A percentile compares a stretch with the other conserved stretches of the same genome.
Conservation (phyloP, 108 stramenopile species). For the Fragilariopsis cylindrus region DNA sequence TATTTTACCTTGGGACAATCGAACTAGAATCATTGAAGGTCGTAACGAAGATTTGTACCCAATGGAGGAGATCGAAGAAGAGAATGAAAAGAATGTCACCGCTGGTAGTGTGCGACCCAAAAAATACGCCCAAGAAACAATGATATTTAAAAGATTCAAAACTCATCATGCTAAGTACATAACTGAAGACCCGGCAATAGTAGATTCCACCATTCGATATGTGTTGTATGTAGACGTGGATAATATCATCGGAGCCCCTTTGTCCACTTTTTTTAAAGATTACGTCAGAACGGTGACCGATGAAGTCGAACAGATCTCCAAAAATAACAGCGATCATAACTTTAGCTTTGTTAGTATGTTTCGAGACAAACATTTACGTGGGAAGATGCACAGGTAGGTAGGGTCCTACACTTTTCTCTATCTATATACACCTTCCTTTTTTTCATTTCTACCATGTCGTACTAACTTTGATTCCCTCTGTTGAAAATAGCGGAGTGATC, state of each 20-base stretch:
- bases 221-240: conserved; percentile 20
- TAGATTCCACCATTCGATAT: conserved; percentile 2
- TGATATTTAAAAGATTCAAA: conserved; percentile 21
- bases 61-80: not conserved
- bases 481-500: not conserved
- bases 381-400: conserved; percentile 10
- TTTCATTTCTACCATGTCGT: too few species aligned
- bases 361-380: not conserved
- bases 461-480: not conserved
- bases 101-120: not conserved
- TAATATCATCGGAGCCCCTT: conserved; percentile 1
- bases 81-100: not conserved
- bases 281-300: not conserved
- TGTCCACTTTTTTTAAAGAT: not conserved
- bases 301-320: not conserved
- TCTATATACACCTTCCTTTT: too few species aligned
- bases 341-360: conserved; percentile 18
- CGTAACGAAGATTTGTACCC: conserved; percentile 10
- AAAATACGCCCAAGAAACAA: not conserved
- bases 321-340: not conserved
- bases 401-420: too few species aligned
- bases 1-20: not conserved
- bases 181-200: not conserved
- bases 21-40: conserved; percentile 3
- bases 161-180: conserved; percentile 17